A percentile compares a stretch with the other conserved stretches of the same genome.
Evolutionary conservation across 83 land plant species (phyloP).

Genomic region (Picea abies): DNA sequence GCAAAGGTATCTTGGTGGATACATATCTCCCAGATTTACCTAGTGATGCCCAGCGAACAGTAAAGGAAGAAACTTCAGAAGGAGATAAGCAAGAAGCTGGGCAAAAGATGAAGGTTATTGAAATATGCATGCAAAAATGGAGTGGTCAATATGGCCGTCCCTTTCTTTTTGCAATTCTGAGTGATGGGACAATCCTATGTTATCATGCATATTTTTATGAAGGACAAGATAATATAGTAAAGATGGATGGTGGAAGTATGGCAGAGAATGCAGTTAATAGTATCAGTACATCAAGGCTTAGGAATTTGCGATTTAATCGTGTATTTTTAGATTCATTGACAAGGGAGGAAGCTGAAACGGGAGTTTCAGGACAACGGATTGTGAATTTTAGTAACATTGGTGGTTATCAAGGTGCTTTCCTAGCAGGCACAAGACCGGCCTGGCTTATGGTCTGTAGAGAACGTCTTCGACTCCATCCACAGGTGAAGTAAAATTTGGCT

Average conservation of each 20-base stretch:
- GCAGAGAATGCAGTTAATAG: slow-evolving; percentile 27
- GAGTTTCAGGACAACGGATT: slow-evolving; percentile 43
- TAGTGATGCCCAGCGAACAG: slow-evolving; percentile 10
- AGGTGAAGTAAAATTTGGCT: slow-evolving; percentile 43
- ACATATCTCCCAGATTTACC: slow-evolving; percentile 29
- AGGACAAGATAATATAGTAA: slow-evolving; percentile 51
- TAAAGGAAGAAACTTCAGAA: slow-evolving; percentile 20
- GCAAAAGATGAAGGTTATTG: slow-evolving; percentile 63
- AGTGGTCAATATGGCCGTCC: slow-evolving; percentile 84
- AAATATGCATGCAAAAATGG: slow-evolving; percentile 92
- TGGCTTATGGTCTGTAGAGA: slow-evolving; percentile 97
- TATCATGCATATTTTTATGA: slow-evolving; percentile 94
- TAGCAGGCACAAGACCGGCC: slow-evolving; percentile 86
- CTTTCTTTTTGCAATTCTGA: slow-evolving; percentile 77
- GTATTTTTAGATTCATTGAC: slow-evolving; percentile 55
- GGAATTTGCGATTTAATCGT: slow-evolving; percentile 88
- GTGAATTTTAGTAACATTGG: slow-evolving; percentile 85
- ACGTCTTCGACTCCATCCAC: slow-evolving; percentile 94
- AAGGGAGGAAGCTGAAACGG: slow-evolving; percentile 62
- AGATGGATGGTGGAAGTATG: slow-evolving; percentile 36
- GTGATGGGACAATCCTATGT: slow-evolving; percentile 91
- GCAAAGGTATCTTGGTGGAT: slow-evolving; percentile 70
- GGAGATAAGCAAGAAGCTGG: slow-evolving; percentile 47
- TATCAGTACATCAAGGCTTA: slow-evolving; percentile 62
- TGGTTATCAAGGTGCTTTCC: slow-evolving; percentile 84